A percentile compares a stretch with the other conserved stretches of the same genome.
These are phyloP conservation scores for Helotiales sp. DNA, from an alignment of 2,329 filamentous ascomycete species.

Conservation along the genomic window DNA sequence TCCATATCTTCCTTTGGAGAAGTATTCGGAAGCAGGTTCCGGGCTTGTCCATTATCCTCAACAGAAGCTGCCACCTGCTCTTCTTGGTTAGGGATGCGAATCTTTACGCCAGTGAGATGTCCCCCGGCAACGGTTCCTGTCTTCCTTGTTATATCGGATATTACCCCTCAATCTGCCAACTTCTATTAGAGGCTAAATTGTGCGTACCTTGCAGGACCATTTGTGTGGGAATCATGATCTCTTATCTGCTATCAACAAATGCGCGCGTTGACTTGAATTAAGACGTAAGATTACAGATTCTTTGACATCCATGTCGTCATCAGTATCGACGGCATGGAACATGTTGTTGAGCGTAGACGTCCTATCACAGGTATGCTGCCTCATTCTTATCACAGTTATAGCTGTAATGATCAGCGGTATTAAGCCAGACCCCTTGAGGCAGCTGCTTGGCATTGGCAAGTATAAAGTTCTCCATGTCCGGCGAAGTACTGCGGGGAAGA, in stretches of 20 bases:
- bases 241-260: not conserved
- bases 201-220: conserved; percentile 1
- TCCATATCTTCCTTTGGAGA: no score
- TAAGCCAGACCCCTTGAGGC: conserved; percentile 2
- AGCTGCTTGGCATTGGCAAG: conserved; percentile 1
- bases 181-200: not conserved
- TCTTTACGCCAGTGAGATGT: not conserved
- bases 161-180: not conserved
- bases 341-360: not conserved
- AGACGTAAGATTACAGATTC: not conserved
- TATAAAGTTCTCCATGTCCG: not conserved
- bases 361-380: not conserved
- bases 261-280: not conserved
- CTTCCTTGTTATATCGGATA: not conserved
- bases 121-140: not conserved
- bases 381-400: conserved; percentile 5
- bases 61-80: not conserved
- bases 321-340: not conserved
- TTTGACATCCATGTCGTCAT: conserved; percentile 10
- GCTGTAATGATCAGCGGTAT: conserved; percentile 1
- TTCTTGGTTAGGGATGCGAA: not conserved
- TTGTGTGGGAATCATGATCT: not conserved
- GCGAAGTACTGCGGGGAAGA: not conserved
- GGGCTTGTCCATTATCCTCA: not conserved
- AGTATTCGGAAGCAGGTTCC: no score